Conservation (phyloP, 2,329 filamentous ascomycete species). For the Talaromyces sp. region DNA sequence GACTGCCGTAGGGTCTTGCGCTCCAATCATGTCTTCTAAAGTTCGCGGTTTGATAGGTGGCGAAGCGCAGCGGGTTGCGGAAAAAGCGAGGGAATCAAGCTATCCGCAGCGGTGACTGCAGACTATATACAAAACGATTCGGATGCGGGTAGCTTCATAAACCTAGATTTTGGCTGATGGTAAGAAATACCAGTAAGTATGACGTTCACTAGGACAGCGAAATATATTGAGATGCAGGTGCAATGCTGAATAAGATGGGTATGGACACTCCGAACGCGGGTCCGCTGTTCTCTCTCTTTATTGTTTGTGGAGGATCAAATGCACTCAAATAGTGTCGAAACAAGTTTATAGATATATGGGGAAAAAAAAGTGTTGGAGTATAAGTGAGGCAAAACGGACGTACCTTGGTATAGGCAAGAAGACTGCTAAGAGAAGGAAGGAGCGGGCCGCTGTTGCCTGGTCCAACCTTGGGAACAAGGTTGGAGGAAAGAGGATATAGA, state of each 20-base stretch:
- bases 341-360: background rate
- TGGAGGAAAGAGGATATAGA: background rate
- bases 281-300: background rate
- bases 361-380: no score
- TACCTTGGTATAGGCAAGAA: background rate
- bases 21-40: constrained; percentile 35
- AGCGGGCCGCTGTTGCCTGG: background rate
- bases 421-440: background rate
- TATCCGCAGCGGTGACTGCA: background rate
- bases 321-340: background rate
- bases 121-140: background rate
- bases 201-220: background rate
- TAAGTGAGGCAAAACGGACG: background rate
- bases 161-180: background rate
- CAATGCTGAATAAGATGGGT: background rate
- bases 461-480: background rate
- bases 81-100: background rate
- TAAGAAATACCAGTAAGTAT: background rate
- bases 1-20: constrained; percentile 28
- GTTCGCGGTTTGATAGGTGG: constrained; percentile 14
- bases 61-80: background rate
- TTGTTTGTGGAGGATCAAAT: background rate
- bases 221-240: background rate
- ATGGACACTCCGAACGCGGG: background rate
- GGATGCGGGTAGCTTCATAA: background rate